phyloP scores from a whole-genome alignment of 805 yeast species.

The Kodamaea kakaduensis region DNA sequence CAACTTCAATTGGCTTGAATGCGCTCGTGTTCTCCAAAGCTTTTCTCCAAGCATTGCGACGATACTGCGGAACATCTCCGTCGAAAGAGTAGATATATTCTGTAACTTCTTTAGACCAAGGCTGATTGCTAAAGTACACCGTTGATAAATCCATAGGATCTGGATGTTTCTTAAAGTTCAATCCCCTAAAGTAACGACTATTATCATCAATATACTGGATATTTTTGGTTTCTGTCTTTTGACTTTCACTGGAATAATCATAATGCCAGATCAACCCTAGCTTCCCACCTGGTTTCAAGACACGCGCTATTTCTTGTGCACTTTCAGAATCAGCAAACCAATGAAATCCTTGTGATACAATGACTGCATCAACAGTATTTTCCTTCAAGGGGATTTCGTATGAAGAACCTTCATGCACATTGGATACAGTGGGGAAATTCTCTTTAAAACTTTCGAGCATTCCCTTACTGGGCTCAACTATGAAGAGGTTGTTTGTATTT shows the following conservation, averaged over 20 bases:
- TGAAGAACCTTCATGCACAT: slow-evolving; percentile 35
- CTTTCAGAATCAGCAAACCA: slow-evolving; percentile 57
- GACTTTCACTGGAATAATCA: slow-evolving; percentile 29
- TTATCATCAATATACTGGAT: slow-evolving; percentile 7
- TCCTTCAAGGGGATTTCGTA: slow-evolving; percentile 46
- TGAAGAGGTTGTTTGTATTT: slow-evolving; percentile 27
- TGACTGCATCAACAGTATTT: slow-evolving; percentile 43
- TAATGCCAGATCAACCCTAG: slow-evolving; percentile 60
- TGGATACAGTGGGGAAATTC: slow-evolving; percentile 43
- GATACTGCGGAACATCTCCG: slow-evolving; percentile 52
- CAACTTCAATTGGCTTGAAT: slow-evolving; percentile 34
- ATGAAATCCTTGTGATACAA: slow-evolving; percentile 61
- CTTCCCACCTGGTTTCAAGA: slow-evolving; percentile 45
- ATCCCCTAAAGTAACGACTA: slow-evolving; percentile 5
- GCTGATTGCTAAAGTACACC: slow-evolving; percentile 18
- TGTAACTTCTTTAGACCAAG: slow-evolving; percentile 38
- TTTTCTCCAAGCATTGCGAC: slow-evolving; percentile 45
- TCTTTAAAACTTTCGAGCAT: slow-evolving; percentile 47
- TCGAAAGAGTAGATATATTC: slow-evolving; percentile 35
- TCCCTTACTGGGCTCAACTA: slow-evolving; percentile 56
- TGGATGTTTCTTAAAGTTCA: slow-evolving; percentile 5
- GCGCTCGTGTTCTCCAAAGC: slow-evolving; percentile 28
- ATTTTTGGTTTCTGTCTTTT: slow-evolving; percentile 1
- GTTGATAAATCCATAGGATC: slow-evolving; percentile 11
- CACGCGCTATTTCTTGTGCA: slow-evolving; percentile 47